Base-by-base conservation (phyloP, 148 eudicot species). In the Rhododendron simsii region DNA sequence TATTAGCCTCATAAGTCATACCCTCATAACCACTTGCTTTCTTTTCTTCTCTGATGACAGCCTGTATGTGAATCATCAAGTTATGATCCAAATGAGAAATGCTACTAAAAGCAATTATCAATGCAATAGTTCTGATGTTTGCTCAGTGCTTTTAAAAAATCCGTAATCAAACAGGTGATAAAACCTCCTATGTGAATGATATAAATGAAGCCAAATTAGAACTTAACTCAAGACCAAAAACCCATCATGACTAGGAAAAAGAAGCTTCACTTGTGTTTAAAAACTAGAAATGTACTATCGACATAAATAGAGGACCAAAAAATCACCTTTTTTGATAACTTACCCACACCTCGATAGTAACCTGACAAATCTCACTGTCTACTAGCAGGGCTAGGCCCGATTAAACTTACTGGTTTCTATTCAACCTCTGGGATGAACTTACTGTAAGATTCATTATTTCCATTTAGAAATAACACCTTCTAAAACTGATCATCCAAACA, bases 21-120 rank as follows among this genome's bases (percentile, higher is more conserved):
- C 99, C 98, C n/a, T 88, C 85, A 81, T 89, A 84, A 79, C 85
- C 85, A 83, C 86, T 88, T 30, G 87, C 63, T 41, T 89, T 93
- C 85, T 87, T 90, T 76, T 89, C 94, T 77, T 95, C 98, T 86
- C 86, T 84, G 57, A 96, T 90, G 84, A 92, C 94, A 84, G 98
- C 98, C 99, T 96, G 92, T 82, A 83, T 86, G 75, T 47, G 81
- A 53, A 85, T 75, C 33, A 55, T 79, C 33, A 83, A 78, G 53
- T 86, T 50, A 87, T 80, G 71, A 84, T 53, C 81, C 55, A 79
- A 41, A 59, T 3, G 13, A 83, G 35, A 79, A 28, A 51, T 30
- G 4, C 26, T 69, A 39, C 28, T 10, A 48, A 71, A 83, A 18
- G 63, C 63, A 57, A 35, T 59, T 37, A 81, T 47, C 41, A 7